A percentile compares a stretch with the other conserved stretches of the same genome.
Conservation (phyloP, 1,284 basidiomycete species). For the Ceratobasidium theobromae region DNA sequence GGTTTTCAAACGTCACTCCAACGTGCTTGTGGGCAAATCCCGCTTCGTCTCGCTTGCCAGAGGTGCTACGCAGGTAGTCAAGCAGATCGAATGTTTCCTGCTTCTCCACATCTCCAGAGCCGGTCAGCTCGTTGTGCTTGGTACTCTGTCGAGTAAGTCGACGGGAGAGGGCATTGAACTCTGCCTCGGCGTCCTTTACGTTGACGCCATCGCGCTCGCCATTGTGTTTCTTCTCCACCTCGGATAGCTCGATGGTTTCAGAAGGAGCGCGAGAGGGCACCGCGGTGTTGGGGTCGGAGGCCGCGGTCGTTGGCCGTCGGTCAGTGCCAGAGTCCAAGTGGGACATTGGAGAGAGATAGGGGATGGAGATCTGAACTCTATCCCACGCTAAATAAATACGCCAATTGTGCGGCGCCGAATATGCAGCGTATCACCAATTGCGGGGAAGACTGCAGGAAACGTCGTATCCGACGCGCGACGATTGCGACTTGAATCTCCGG, state of each 20-base stretch:
- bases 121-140: background rate
- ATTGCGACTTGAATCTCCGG: background rate
- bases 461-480: background rate
- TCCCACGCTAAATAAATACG: background rate
- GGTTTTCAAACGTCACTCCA: slow-evolving; percentile 75
- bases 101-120: slow-evolving; percentile 19
- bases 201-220: slow-evolving; percentile 56
- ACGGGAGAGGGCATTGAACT: slow-evolving; percentile 23
- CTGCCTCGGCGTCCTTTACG: slow-evolving; percentile 10
- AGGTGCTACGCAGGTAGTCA: slow-evolving; percentile 22
- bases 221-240: slow-evolving; percentile 41
- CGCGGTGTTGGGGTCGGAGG: background rate
- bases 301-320: slow-evolving; percentile 5
- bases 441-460: slow-evolving; percentile 3
- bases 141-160: slow-evolving; percentile 30
- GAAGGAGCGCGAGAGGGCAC: slow-evolving; percentile 2
- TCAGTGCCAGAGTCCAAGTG: slow-evolving; percentile 2
- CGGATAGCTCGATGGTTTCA: slow-evolving; percentile 5
- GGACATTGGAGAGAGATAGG: background rate
- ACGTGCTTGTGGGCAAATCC: slow-evolving; percentile 84
- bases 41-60: slow-evolving; percentile 51
- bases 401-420: background rate
- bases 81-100: slow-evolving; percentile 29
- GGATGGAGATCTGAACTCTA: background rate
- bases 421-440: background rate